Conservation (phyloP, 306 rosid species). For the Trichosanthes cucumerina region DNA sequence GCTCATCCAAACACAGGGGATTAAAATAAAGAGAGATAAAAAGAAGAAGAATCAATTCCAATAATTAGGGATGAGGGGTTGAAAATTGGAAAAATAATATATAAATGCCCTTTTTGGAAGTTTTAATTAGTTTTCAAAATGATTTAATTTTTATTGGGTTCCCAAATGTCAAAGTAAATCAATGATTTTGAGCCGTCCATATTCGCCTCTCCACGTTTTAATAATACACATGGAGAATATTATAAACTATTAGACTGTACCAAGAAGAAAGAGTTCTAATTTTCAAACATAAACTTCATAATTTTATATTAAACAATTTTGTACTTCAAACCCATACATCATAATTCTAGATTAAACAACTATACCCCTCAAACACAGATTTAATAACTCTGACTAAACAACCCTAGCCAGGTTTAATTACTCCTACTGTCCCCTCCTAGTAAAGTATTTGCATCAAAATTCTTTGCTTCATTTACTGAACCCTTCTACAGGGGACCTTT, state of each 20-base stretch:
- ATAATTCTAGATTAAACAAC: too few species aligned
- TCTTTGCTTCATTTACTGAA: too few species aligned
- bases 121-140: neutral
- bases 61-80: neutral
- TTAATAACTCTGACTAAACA: too few species aligned
- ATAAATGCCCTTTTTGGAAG: neutral
- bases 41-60: neutral
- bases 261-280: neutral
- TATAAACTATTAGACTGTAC: neutral
- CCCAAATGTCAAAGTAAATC: conserved; percentile 6
- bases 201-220: neutral
- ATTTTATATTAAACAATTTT: too few species aligned
- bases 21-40: neutral
- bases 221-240: neutral
- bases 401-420: too few species aligned
- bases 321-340: too few species aligned
- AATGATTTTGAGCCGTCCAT: neutral
- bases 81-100: neutral
- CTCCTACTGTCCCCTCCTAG: too few species aligned
- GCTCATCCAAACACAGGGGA: neutral
- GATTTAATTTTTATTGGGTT: neutral
- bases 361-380: too few species aligned
- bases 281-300: too few species aligned
- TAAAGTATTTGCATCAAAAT: too few species aligned
- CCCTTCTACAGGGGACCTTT: too few species aligned